These are phyloP conservation scores for Globisporangium takayamanum DNA, from an alignment of 352 stramenopile genomes.

Conservation along the genomic window DNA sequence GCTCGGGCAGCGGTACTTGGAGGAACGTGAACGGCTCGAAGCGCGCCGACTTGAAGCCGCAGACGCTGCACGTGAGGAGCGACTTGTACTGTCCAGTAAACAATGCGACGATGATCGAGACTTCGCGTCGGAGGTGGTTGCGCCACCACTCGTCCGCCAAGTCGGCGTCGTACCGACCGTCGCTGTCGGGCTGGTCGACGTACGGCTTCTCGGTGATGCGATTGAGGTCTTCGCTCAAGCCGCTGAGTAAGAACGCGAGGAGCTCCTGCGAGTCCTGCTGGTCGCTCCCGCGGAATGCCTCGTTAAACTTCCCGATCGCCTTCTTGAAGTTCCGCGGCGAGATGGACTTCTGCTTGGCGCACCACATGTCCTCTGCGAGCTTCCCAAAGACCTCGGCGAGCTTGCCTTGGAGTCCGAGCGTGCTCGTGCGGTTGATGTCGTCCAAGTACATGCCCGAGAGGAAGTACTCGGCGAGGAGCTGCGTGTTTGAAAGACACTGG, in stretches of 20 bases:
- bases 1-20: conserved; percentile 81
- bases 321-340: conserved; percentile 92
- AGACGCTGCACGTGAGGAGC: conserved; percentile 93
- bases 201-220: conserved; percentile 95
- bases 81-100: conserved; percentile 99
- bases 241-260: conserved; percentile 94
- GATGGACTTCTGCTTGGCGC: conserved; percentile 90
- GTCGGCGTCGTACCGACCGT: conserved; percentile 96
- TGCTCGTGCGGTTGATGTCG: conserved; percentile 96
- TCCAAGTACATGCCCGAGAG: conserved; percentile 88
- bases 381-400: conserved; percentile 94
- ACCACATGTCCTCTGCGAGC: conserved; percentile 95
- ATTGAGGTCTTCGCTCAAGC: conserved; percentile 98
- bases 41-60: conserved; percentile 91
- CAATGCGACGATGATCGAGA: conserved; percentile 98
- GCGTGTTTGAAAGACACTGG: conserved; percentile 94
- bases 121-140: conserved; percentile 96
- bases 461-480: conserved; percentile 95
- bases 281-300: conserved; percentile 94
- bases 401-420: conserved; percentile 92
- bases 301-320: conserved; percentile 92
- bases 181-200: conserved; percentile 96
- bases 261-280: conserved; percentile 99
- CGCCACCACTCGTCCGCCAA: conserved; percentile 99
- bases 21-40: conserved; percentile 93